Percentiles rank a stretch among this genome's conserved stretches.
phyloP scores from a whole-genome alignment of 495 filamentous ascomycete species.

The Melanomma pulvis-pyrius region DNA sequence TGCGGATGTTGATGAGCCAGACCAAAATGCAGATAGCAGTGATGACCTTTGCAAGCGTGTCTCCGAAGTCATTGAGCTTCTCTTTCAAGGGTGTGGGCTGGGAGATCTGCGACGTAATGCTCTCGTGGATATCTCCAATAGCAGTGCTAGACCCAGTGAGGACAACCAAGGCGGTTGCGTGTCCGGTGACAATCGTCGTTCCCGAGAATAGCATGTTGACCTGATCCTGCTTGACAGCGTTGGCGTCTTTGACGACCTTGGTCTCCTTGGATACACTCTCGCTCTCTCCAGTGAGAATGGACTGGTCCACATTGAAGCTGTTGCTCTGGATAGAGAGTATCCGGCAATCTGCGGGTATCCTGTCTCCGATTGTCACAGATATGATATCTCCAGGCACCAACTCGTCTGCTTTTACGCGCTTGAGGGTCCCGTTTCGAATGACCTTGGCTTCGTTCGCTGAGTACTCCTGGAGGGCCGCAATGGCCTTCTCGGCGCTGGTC shows the following conservation, averaged over 20 bases:
- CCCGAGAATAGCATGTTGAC: conserved; percentile 98
- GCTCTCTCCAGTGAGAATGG: conserved; percentile 96
- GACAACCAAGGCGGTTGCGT: conserved; percentile 89
- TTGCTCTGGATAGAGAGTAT: conserved; percentile 92
- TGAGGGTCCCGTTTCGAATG: conserved; percentile 73
- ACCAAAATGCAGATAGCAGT: conserved; percentile 94
- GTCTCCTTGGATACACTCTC: conserved; percentile 93
- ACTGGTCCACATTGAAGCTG: conserved; percentile 93
- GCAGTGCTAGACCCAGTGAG: conserved; percentile 89
- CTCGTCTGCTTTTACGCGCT: conserved; percentile 86
- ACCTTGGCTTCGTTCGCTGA: conserved; percentile 98
- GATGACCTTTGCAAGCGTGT: conserved; percentile 95
- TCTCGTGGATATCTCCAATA: conserved; percentile 98
- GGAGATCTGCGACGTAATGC: conserved; percentile 96
- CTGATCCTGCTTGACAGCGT: conserved; percentile 97
- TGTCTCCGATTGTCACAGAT: conserved; percentile 85
- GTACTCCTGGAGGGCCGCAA: conserved; percentile 98
- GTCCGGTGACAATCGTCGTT: conserved; percentile 93
- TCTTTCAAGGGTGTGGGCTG: conserved; percentile 97
- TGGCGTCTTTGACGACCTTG: conserved; percentile 66
- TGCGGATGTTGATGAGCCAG: conserved; percentile 96
- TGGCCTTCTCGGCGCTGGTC: conserved; percentile 97
- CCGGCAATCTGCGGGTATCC: conserved; percentile 95
- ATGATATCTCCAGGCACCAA: conserved; percentile 95
- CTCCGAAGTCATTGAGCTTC: conserved; percentile 98